Evolutionary conservation across 2,329 filamentous ascomycete genomes (phyloP).

Genomic region (Sclerotiophoma versabilis): DNA sequence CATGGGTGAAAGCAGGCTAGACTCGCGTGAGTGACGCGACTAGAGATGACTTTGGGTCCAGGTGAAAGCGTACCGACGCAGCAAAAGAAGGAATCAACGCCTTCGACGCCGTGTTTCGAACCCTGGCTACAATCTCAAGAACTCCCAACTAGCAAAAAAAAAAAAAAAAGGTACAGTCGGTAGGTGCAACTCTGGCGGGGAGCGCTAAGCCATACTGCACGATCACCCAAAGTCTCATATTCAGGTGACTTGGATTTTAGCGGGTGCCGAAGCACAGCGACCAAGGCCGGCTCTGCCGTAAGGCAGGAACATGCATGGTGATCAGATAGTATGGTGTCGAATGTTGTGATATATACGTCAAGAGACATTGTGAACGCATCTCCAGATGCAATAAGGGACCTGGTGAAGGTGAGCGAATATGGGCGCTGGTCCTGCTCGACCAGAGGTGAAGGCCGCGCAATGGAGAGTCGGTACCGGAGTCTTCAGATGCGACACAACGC

Average conservation of each 20-base stretch:
- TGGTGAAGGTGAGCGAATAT: not conserved
- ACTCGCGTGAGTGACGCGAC: too few species aligned
- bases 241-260: slow-evolving; percentile 1
- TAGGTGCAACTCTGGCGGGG: slow-evolving; percentile 7
- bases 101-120: slow-evolving; percentile 1
- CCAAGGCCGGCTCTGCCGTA: slow-evolving; percentile 3
- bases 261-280: slow-evolving; percentile 2
- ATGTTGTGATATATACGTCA: not conserved
- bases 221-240: not conserved
- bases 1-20: too few species aligned
- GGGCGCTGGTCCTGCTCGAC: not conserved
- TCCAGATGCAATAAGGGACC: not conserved
- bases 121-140: not conserved
- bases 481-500: not conserved
- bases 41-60: not conserved
- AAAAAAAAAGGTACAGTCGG: slow-evolving; percentile 3
- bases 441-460: slow-evolving; percentile 2
- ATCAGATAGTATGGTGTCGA: not conserved
- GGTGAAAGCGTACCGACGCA: not conserved
- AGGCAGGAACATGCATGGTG: slow-evolving; percentile 3
- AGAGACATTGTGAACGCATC: not conserved
- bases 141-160: not conserved
- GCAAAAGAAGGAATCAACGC: not conserved
- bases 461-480: not conserved
- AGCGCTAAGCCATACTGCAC: slow-evolving; percentile 10